Evolutionary conservation across 331 rosid species (phyloP).

Genomic region (Cydonia oblonga): DNA sequence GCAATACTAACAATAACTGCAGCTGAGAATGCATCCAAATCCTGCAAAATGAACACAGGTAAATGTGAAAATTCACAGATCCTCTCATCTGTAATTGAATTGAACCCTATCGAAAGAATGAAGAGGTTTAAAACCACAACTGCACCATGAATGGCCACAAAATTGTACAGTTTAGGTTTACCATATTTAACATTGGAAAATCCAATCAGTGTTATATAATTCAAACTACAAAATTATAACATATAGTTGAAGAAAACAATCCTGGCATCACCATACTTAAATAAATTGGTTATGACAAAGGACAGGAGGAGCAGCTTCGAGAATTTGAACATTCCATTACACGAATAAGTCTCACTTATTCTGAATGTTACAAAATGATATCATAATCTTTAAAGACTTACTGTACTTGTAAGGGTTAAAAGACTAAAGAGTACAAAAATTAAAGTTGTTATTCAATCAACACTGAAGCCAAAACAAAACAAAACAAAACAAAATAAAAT

Average conservation of each 20-base stretch:
- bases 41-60: conserved; percentile 42
- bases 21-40: conserved; percentile 94
- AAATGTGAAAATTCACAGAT: not conserved
- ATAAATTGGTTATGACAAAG: not conserved
- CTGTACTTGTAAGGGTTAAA: not conserved
- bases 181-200: too few species aligned
- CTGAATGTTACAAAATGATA: not conserved
- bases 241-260: not conserved
- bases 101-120: not conserved
- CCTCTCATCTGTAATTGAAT: not conserved
- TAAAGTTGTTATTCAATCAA: not conserved
- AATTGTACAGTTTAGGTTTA: not conserved
- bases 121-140: not conserved
- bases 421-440: too few species aligned
- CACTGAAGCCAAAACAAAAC: not conserved
- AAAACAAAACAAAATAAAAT: too few species aligned
- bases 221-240: too few species aligned
- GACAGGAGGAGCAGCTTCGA: not conserved
- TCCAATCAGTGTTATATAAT: too few species aligned
- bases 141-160: not conserved
- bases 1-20: conserved; percentile 83
- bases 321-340: not conserved
- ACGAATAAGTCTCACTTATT: not conserved
- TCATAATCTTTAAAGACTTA: not conserved
- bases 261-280: not conserved